Percentiles rank a stretch among this genome's conserved stretches.
These are phyloP conservation scores for Aspergillus novoparasiticus DNA, from an alignment of 2,329 filamentous ascomycete genomes.

Conservation along the genomic window DNA sequence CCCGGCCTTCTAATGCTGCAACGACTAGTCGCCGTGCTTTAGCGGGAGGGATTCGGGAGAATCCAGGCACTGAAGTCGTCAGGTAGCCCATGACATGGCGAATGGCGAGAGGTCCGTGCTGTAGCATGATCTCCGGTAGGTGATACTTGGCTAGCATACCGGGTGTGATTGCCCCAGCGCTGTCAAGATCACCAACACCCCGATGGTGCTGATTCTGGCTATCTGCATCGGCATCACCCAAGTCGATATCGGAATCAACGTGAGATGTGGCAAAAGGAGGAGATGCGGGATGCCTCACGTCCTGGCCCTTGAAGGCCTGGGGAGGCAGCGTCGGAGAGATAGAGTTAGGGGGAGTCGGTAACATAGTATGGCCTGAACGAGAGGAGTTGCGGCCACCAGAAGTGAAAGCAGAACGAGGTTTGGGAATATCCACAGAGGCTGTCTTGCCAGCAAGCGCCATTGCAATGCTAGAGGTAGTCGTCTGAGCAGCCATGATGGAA, in stretches of 20 bases:
- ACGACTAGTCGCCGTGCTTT: slow-evolving; percentile 91
- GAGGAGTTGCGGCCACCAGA: slow-evolving; percentile 33
- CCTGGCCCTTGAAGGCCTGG: slow-evolving; percentile 73
- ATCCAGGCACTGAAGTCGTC: slow-evolving; percentile 89
- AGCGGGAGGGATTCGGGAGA: slow-evolving; percentile 81
- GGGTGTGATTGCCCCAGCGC: slow-evolving; percentile 80
- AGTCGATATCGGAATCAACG: slow-evolving; percentile 84
- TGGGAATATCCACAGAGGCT: slow-evolving; percentile 52
- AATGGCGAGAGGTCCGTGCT: slow-evolving; percentile 88
- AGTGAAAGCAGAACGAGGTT: slow-evolving; percentile 41
- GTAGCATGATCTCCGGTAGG: slow-evolving; percentile 84
- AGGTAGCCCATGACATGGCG: slow-evolving; percentile 94
- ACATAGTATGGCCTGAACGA: slow-evolving; percentile 44
- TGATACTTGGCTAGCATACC: slow-evolving; percentile 84
- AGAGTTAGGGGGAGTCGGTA: slow-evolving; percentile 92
- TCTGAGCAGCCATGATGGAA: slow-evolving; percentile 48
- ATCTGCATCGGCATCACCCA: slow-evolving; percentile 66
- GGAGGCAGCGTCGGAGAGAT: slow-evolving; percentile 86
- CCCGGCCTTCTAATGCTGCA: slow-evolving; percentile 82
- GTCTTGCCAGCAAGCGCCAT: slow-evolving; percentile 55
- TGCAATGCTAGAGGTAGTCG: slow-evolving; percentile 48
- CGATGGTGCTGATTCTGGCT: slow-evolving; percentile 48
- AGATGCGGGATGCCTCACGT: slow-evolving; percentile 38
- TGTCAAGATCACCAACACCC: slow-evolving; percentile 61
- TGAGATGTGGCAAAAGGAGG: slow-evolving; percentile 49